phyloP scores from a whole-genome alignment of 768 basidiomycete species.

The Tephrocybe rancida region DNA sequence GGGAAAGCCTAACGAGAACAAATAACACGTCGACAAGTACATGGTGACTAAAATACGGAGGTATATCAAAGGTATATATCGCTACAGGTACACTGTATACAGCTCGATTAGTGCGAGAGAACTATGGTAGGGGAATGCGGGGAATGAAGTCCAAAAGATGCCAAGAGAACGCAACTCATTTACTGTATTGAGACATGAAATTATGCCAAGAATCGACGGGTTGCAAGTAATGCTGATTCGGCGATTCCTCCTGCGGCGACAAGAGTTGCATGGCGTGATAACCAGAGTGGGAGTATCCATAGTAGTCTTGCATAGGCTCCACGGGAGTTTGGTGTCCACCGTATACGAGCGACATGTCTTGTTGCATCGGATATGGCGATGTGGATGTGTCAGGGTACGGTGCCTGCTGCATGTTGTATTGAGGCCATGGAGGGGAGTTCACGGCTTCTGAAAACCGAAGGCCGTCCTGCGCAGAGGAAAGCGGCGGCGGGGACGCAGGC shows the following conservation, averaged over 20 bases:
- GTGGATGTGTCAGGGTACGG: conserved; percentile 24
- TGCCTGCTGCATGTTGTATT: conserved; percentile 37
- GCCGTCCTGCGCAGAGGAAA: conserved; percentile 19
- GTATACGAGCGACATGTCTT: conserved; percentile 17
- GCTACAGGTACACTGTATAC: conserved; percentile 19
- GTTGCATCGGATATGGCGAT: conserved; percentile 20
- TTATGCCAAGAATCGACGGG: conserved; percentile 50
- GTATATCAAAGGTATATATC: conserved; percentile 13
- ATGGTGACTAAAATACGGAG: conserved; percentile 10
- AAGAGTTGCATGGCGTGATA: conserved; percentile 25
- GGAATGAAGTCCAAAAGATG: background rate
- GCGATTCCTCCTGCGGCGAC: conserved; percentile 30
- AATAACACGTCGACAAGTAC: conserved; percentile 25
- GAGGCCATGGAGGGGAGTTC: conserved; percentile 28
- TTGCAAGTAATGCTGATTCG: conserved; percentile 32
- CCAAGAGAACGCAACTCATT: conserved; percentile 13
- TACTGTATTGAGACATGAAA: conserved; percentile 45
- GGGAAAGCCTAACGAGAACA: conserved; percentile 25
- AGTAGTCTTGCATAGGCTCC: conserved; percentile 33
- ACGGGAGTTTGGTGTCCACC: conserved; percentile 23
- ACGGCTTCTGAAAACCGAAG: conserved; percentile 18
- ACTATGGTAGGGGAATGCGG: conserved; percentile 6
- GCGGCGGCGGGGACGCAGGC: conserved; percentile 46
- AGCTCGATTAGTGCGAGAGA: conserved; percentile 8
- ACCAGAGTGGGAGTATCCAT: conserved; percentile 27